These are phyloP conservation scores for Penicillium hesseltinei DNA, from an alignment of 2,329 filamentous ascomycete genomes.

Conservation along the genomic window DNA sequence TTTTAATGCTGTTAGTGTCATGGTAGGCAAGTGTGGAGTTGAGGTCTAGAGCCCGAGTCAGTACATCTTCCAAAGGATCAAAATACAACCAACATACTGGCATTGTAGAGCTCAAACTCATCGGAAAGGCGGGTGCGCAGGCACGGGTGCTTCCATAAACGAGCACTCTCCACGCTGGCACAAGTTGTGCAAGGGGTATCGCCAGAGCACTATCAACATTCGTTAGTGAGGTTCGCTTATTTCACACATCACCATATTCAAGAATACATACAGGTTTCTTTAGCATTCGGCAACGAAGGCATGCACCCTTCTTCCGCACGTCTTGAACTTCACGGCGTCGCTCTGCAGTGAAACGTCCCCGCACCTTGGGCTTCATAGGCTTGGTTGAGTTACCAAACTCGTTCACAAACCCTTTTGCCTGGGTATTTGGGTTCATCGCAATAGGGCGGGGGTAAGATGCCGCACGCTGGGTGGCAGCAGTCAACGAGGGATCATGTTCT, in stretches of 20 bases:
- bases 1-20: constrained; percentile 49
- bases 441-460: constrained; percentile 43
- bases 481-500: constrained; percentile 40
- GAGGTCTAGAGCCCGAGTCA: constrained; percentile 37
- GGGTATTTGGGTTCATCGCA: constrained; percentile 43
- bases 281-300: constrained; percentile 62
- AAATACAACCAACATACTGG: constrained; percentile 37
- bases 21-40: constrained; percentile 54
- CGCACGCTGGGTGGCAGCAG: constrained; percentile 40
- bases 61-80: constrained; percentile 5
- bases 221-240: constrained; percentile 3
- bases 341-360: constrained; percentile 56
- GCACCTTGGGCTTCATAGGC: constrained; percentile 48
- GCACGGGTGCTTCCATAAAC: constrained; percentile 61
- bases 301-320: constrained; percentile 60
- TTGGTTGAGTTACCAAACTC: constrained; percentile 42
- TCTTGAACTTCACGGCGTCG: constrained; percentile 59
- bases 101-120: constrained; percentile 58
- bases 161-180: constrained; percentile 58
- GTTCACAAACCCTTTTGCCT: constrained; percentile 42
- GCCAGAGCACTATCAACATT: constrained; percentile 51
- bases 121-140: constrained; percentile 58
- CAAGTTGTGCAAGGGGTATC: constrained; percentile 61
- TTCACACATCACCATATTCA: background rate
- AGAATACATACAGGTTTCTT: constrained; percentile 53